phyloP scores from a whole-genome alignment of 108 stramenopile species.

The Cylindrotheca closterium region DNA sequence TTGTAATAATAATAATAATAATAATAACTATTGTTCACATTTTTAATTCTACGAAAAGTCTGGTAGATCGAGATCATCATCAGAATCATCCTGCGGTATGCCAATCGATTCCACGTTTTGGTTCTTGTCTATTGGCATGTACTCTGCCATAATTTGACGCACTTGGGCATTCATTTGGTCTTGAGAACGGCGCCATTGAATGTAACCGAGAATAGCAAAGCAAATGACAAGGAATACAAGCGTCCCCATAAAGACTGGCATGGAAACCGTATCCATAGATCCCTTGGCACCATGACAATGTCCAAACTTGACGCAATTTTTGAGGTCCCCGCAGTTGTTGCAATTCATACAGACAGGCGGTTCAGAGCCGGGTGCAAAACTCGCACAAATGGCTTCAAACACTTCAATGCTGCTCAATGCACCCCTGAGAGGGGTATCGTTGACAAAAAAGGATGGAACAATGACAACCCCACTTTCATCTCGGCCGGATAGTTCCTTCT shows the following conservation, averaged over 20 bases:
- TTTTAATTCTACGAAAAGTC: neutral
- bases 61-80: slow-evolving; percentile 5
- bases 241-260: slow-evolving; percentile 33
- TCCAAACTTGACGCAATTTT: slow-evolving; percentile 33
- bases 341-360: slow-evolving; percentile 75
- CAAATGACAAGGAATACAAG: slow-evolving; percentile 32
- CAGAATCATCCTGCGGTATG: slow-evolving; percentile 49
- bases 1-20: too few species aligned
- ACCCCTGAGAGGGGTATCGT: slow-evolving; percentile 84
- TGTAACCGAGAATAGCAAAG: slow-evolving; percentile 70
- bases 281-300: neutral
- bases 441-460: slow-evolving; percentile 83
- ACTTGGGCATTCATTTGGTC: slow-evolving; percentile 89
- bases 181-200: slow-evolving; percentile 81
- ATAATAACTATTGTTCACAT: too few species aligned
- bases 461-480: slow-evolving; percentile 71
- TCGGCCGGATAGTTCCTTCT: slow-evolving; percentile 61
- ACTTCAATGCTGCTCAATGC: slow-evolving; percentile 58
- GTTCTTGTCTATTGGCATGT: slow-evolving; percentile 79
- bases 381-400: slow-evolving; percentile 75
- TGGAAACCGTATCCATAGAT: slow-evolving; percentile 33
- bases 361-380: slow-evolving; percentile 72
- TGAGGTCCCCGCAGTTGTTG: slow-evolving; percentile 29
- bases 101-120: slow-evolving; percentile 16
- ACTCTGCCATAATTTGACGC: slow-evolving; percentile 91